A percentile compares a stretch with the other conserved stretches of the same genome.
Conservation (phyloP, 768 basidiomycete genomes). For the Termitomyces heimii region DNA sequence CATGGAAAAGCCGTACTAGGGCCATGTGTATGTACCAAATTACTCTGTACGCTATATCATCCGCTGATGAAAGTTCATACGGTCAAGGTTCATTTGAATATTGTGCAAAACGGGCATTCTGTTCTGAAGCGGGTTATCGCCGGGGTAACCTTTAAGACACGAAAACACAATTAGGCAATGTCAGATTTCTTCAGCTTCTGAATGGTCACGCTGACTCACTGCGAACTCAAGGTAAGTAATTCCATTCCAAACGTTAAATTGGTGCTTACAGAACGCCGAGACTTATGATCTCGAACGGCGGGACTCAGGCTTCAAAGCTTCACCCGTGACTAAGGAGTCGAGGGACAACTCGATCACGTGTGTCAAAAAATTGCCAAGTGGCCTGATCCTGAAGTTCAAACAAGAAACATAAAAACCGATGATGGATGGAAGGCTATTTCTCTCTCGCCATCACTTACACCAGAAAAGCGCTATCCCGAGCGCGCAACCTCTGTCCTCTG, state of each 20-base stretch:
- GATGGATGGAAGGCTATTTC: conserved; percentile 4
- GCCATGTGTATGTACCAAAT: neutral
- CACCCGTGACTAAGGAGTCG: no score
- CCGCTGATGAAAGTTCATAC: neutral
- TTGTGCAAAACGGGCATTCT: neutral
- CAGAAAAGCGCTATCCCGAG: neutral
- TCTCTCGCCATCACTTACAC: neutral
- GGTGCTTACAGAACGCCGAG: neutral
- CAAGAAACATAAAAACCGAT: conserved; percentile 21
- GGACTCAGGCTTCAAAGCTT: no score
- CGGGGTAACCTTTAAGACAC: neutral
- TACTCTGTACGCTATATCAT: neutral
- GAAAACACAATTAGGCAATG: neutral
- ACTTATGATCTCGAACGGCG: neutral
- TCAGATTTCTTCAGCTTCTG: neutral
- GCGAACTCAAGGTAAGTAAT: neutral
- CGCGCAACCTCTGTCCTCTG: neutral
- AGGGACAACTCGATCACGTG: conserved; percentile 19
- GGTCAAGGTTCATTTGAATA: neutral
- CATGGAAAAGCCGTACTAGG: neutral
- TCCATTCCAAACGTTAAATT: neutral
- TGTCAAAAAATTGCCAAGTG: conserved; percentile 26
- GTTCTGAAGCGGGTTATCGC: neutral
- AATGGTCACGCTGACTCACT: neutral
- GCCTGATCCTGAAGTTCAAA: conserved; percentile 27